These are phyloP conservation scores for Aspergillus sergii DNA, from an alignment of 2,329 filamentous ascomycete genomes.

Conservation along the genomic window DNA sequence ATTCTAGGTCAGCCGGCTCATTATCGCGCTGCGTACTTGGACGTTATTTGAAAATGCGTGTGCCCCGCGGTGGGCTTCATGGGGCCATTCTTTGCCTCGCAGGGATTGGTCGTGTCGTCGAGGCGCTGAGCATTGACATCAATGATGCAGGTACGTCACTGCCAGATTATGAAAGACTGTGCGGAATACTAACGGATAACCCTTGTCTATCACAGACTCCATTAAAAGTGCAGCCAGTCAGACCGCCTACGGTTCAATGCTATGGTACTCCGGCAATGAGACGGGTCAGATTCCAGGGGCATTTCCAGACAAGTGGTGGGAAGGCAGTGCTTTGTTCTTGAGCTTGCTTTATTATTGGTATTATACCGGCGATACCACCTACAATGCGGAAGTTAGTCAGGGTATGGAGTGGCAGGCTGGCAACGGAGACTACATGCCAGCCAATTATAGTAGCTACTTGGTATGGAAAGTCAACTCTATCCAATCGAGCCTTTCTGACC, in stretches of 20 bases:
- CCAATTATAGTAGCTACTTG: slow-evolving; percentile 40
- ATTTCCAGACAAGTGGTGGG: slow-evolving; percentile 76
- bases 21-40: background rate
- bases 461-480: slow-evolving; percentile 6
- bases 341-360: slow-evolving; percentile 72
- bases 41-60: background rate
- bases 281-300: slow-evolving; percentile 55
- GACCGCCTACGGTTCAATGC: slow-evolving; percentile 53
- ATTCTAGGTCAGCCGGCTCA: background rate
- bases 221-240: slow-evolving; percentile 47
- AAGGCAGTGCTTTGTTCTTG: slow-evolving; percentile 69
- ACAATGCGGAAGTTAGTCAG: slow-evolving; percentile 60
- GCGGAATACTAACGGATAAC: background rate
- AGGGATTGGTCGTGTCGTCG: background rate
- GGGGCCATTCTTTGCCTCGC: slow-evolving; percentile 2
- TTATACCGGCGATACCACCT: slow-evolving; percentile 64
- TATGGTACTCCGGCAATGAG: slow-evolving; percentile 55
- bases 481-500: background rate
- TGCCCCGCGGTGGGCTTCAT: background rate
- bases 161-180: background rate
- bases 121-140: slow-evolving; percentile 2
- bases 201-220: slow-evolving; percentile 32
- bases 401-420: slow-evolving; percentile 39
- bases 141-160: slow-evolving; percentile 9
- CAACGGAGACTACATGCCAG: slow-evolving; percentile 40